Base-by-base conservation (phyloP, 148 eudicot species). In the Pharnaceum exiguum region DNA sequence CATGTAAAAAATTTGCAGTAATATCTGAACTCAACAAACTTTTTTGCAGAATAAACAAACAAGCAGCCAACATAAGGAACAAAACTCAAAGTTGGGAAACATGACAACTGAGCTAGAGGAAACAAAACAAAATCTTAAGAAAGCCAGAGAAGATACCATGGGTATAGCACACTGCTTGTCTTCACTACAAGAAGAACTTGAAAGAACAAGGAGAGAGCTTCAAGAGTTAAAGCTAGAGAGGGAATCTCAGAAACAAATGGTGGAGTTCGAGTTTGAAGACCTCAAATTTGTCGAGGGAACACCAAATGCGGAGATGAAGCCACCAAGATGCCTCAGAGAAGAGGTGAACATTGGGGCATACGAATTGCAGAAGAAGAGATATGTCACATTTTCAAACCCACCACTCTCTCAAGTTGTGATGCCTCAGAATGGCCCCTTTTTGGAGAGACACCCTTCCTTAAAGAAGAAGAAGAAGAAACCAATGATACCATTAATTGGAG, bases 371-470 rank as follows among this genome's bases (percentile, higher is more conserved):
- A 86, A 78, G 80, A 86, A 77, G 71, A 81, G 77, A 65, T 83
- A 82, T 28, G 95, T 86, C n/a, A 79, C 82, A 2, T 89, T 86
- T 54, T 90, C 95, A 0, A 81, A 79, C 54, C 73, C 82, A 18
- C 58, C 87, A 30, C 35, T 77, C 11, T 75, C 80, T 27, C 63
- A 68, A 35, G 71, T 81, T 24, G 42, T 72, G n/a, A 26, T 60
- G 15, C 79, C 82, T n/a, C 55, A 56, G 22, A 62, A 49, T 3
- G 76, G 66, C 10, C 76, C 76, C 0, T 66, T 79, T 33, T 61
- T 85, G 17, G 77, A 83, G 63, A 81, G 95, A 62, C 77, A 85
- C 66, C 84, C 90, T 58, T 89, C 95, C 15, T 71, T 89, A 3
- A 86, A 60, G 77, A 86, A 89, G 77, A 80, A 72, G 75, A 81